Base-by-base conservation (phyloP, 73 alveolate genomes). In the Paramecium sonneborni region DNA sequence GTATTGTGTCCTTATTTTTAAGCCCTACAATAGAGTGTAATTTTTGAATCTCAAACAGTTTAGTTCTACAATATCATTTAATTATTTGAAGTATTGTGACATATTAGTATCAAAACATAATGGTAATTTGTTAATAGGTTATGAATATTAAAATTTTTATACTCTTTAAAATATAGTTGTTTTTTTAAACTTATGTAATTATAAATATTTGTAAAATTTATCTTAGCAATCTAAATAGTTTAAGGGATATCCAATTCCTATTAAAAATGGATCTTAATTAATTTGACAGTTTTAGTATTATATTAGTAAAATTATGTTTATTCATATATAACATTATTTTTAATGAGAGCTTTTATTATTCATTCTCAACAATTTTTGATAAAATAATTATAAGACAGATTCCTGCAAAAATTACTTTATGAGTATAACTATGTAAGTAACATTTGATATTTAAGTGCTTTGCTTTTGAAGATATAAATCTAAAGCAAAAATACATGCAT, bases 381-480 rank as follows among this genome's bases (percentile, higher is more conserved):
- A 88, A 70, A 30, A 88, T 88, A 37, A 70, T 70, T 12, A 70
- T 43, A 26, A 88, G 55, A 26, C 38, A 70, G 56, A 67, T 88
- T 11, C 58, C 89, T 7, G 10, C 88, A 12, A 24, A 88, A 69
- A 88, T 88, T 1, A 76, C n/a, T 88, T 1, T 88, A 70, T 20
- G 94, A 88, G 24, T 85, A 68, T 70, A 82, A 88, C 15, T 26
- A 43, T 24, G 94, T 88, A 88, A 44, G 23, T 3, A 15, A 10
- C 7, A 1, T 10, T 43, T 6, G 11, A 39, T 28, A 30, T 57
- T 28, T 21, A 94, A 96, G 96, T 95, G 96, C 26, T 88, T 96
- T 85, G 98, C 99, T 10, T 96, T 97, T 93, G 93, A 97, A 92
- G 99, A 97, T 93, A 95, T 97, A 3, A 69, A 88, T 37, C 99